Base-by-base conservation (phyloP, 2,329 filamentous ascomycete species). In the Volutella citrinella region DNA sequence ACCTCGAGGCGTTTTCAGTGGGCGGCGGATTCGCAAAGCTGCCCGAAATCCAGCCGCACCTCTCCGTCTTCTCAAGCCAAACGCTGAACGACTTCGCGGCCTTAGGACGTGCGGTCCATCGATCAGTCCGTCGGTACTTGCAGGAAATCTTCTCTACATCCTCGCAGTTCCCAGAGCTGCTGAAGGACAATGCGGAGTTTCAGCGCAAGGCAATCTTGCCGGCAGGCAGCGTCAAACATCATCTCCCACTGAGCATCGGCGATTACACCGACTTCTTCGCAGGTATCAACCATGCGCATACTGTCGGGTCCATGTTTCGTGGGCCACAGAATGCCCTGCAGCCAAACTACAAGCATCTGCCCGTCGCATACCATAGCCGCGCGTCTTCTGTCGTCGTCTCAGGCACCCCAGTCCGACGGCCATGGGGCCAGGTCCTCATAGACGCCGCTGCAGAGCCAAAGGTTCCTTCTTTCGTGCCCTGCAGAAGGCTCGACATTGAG, bases 301-400 rank as follows among this genome's bases (percentile, higher is more conserved):
- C 17, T 19, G 12, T 9, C 19, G 17, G 12, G 15, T 18, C 27
- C 13, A 14, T 13, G 20, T 9, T 12, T 19, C n/a, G 6, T 19
- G 27, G 27, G 27, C 13, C 10, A 19, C 27, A 29, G 17, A 15
- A 29, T 29, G 6, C 19, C 27, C 9, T 16, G 27, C 17, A 29
- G 20, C 16, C 9, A 6, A 7, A 29, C 20, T 16, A n/a, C 17
- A 10, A 10, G n/a, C 27, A 19, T 29, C 27, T 29, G 13, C 27
- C 27, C 12, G 20, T 19, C 15, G 27, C 27, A 29, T 29, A 29
- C 12, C 19, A 29, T 29, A 19, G 27, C 8, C 27, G 27, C 19
- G 20, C 27, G 15, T 19, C 27, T 7, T 29, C 27, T 5, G 16
- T 29, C 27, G 20, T 29, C 11, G 12, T 19, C 9, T 19, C 17